A percentile compares a stretch with the other conserved stretches of the same genome.
These are phyloP conservation scores for Petunia secreta DNA, from an alignment of 257 asterid genomes.

Conservation along the genomic window DNA sequence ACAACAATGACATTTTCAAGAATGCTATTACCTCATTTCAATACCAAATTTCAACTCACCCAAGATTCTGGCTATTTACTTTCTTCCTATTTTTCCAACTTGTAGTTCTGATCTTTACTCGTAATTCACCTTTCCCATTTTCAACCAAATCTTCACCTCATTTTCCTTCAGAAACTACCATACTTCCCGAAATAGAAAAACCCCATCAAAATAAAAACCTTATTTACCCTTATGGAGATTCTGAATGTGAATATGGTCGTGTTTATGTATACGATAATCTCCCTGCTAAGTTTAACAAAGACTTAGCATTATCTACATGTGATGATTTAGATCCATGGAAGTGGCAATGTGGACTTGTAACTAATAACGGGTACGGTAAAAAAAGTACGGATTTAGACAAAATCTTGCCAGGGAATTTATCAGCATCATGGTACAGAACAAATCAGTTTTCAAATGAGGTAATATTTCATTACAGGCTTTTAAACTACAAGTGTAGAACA, in stretches of 20 bases:
- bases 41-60: conserved; percentile 56
- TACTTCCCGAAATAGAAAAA: conserved; percentile 6
- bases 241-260: conserved; percentile 72
- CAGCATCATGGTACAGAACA: conserved; percentile 83
- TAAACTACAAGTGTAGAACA: conserved; percentile 73
- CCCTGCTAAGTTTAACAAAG: conserved; percentile 60
- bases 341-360: conserved; percentile 84
- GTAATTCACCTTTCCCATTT: conserved; percentile 45
- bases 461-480: conserved; percentile 64
- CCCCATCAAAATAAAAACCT: background rate
- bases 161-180: conserved; percentile 21
- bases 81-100: conserved; percentile 61
- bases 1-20: conserved; percentile 29
- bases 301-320: conserved; percentile 53
- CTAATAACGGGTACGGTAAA: conserved; percentile 83
- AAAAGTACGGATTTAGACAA: conserved; percentile 44
- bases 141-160: conserved; percentile 30
- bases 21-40: conserved; percentile 27
- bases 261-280: conserved; percentile 72
- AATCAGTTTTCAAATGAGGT: conserved; percentile 77
- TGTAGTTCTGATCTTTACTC: conserved; percentile 51
- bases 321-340: conserved; percentile 78
- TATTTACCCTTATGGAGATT: conserved; percentile 27
- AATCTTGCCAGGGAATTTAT: conserved; percentile 54
- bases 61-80: conserved; percentile 66